Base-by-base conservation (phyloP, 768 basidiomycete species). In the Baorangia bicolor region DNA sequence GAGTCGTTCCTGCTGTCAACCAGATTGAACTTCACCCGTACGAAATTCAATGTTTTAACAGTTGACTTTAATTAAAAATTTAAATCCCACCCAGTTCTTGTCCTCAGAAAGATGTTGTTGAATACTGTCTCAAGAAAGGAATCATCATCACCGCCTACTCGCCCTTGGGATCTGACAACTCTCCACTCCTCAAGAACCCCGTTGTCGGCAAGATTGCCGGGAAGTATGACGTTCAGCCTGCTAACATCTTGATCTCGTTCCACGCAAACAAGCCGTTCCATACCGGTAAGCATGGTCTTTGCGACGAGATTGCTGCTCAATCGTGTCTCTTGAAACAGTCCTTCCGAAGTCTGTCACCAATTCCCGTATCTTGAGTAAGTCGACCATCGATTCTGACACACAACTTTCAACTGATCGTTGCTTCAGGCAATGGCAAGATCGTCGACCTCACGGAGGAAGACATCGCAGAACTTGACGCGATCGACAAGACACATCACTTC, bases 21-120 rank as follows among this genome's bases (percentile, higher is more conserved):
- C 90, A 93, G 73, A 79, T 92, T 56, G 87, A 87, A 68, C 74
- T 84, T 35, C 87, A 89, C 66, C 85, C 87, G 76, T 86, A 66
- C 45, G 79, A 74, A 31, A 20, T 18, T 23, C 14, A 11, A 12
- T 5, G 2, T 2, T 8, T 49, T 34, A 21, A 18, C 1, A 13
- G 38, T 23, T 49, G 30, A 53, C 38, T 44, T 18, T 28, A 51
- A n/a, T n/a, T n/a, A n/a, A n/a, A n/a, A n/a, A n/a, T 20, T 33
- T 33, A 16, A 18, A 39, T 12, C n/a, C 50, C 7, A n/a, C 18
- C 74, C 43, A 74, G 83, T n/a, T 80, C 82, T 28, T 85, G 84
- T 69, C 79, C 81, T 27, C 85, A 87, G 67, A 78, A 83, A 56
- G 85, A 87, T 23, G 71, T 88, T 37, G 78, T 86, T 35, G 77